These are phyloP conservation scores for Corrigiola litoralis DNA, from an alignment of 179 eudicot species.

Conservation along the genomic window DNA sequence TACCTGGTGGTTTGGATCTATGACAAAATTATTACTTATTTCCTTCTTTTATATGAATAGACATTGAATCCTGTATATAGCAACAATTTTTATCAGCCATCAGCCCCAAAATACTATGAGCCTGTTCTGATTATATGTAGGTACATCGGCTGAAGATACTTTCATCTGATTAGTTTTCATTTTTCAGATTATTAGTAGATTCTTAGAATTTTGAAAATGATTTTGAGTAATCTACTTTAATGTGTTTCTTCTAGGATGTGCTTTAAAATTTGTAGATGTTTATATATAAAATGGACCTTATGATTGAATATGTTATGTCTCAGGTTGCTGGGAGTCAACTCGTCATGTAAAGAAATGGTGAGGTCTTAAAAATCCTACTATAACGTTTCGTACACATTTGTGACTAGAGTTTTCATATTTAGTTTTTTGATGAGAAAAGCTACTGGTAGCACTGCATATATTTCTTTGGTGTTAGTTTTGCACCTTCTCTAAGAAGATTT, in stretches of 20 bases:
- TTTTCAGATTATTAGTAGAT: no score
- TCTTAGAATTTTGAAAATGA: no score
- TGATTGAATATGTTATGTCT: conserved; percentile 19
- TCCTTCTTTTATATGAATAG: no score
- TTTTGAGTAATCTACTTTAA: no score
- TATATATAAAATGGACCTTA: not conserved
- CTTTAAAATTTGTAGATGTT: not conserved
- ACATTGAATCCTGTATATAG: no score
- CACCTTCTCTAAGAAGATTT: not conserved
- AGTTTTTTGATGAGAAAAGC: not conserved
- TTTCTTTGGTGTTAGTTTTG: not conserved
- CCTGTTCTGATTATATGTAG: no score
- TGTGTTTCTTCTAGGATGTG: not conserved
- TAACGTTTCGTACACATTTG: conserved; percentile 6
- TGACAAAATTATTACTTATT: not conserved
- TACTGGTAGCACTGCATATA: not conserved
- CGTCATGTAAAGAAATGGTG: conserved; percentile 69
- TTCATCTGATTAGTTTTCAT: no score
- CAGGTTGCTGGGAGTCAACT: conserved; percentile 85
- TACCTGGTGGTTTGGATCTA: not conserved
- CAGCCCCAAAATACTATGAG: no score
- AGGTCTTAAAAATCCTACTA: conserved; percentile 5
- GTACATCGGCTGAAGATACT: no score
- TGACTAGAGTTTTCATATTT: not conserved
- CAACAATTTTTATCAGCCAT: no score